Conservation (phyloP, 2,329 filamentous ascomycete species). For the Didymella arachidicola region DNA sequence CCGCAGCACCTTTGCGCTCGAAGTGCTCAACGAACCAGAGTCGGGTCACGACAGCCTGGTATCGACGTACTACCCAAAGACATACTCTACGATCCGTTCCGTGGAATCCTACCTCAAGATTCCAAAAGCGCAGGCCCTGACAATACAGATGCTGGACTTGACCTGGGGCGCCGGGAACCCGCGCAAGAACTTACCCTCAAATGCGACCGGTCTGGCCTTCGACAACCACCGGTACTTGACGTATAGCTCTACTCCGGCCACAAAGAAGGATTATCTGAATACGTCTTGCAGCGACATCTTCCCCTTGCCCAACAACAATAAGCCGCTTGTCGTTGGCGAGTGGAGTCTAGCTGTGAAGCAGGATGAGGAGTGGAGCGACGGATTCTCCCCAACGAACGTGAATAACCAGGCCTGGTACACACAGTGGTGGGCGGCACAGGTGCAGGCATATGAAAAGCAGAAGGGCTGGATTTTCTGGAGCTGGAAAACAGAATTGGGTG, state of each 20-base stretch:
- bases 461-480: conserved; percentile 68
- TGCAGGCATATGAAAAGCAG: conserved; percentile 62
- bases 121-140: conserved; percentile 55
- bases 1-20: conserved; percentile 65
- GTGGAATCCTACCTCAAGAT: conserved; percentile 58
- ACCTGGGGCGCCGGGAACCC: conserved; percentile 66
- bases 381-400: conserved; percentile 50
- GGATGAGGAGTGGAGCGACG: conserved; percentile 56
- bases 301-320: conserved; percentile 47
- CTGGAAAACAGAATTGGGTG: conserved; percentile 62
- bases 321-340: conserved; percentile 65
- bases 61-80: conserved; percentile 58
- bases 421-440: conserved; percentile 66
- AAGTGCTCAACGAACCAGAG: conserved; percentile 63
- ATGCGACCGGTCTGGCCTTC: conserved; percentile 56
- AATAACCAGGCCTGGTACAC: conserved; percentile 60
- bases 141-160: conserved; percentile 63
- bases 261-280: conserved; percentile 59
- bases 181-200: conserved; percentile 53
- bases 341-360: conserved; percentile 64
- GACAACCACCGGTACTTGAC: conserved; percentile 68
- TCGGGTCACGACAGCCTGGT: conserved; percentile 39
- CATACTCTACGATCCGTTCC: conserved; percentile 57
- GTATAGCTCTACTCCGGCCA: conserved; percentile 50
- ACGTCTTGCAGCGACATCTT: conserved; percentile 59